Evolutionary conservation across 495 filamentous ascomycete genomes (phyloP).

Genomic region (Aspergillus coremiiformis): DNA sequence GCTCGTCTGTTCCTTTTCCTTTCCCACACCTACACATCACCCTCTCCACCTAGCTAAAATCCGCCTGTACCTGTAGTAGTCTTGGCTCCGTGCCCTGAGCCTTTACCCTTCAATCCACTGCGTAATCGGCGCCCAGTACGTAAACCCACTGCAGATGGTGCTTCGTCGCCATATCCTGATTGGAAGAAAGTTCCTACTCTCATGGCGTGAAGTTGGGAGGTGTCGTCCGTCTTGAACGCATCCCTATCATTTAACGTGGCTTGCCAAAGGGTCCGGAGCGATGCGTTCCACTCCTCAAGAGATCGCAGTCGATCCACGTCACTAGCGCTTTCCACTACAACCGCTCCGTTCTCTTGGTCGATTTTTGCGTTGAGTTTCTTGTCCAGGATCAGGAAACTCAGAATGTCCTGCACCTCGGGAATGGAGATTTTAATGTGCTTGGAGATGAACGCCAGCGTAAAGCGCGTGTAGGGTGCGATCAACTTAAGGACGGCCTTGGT

Average conservation of each 20-base stretch:
- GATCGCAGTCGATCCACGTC: constrained; percentile 70
- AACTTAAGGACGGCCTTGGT: constrained; percentile 92
- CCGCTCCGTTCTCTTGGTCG: constrained; percentile 75
- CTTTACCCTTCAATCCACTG: constrained; percentile 20
- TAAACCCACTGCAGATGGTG: constrained; percentile 13
- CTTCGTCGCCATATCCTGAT: constrained; percentile 30
- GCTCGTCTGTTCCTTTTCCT: not conserved
- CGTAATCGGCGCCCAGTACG: constrained; percentile 19
- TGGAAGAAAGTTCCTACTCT: constrained; percentile 22
- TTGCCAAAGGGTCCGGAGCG: constrained; percentile 57
- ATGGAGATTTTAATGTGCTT: constrained; percentile 76
- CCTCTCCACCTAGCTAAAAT: constrained; percentile 4
- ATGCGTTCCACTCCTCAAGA: constrained; percentile 63
- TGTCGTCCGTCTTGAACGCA: constrained; percentile 51
- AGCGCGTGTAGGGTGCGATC: constrained; percentile 90
- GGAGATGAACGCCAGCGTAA: constrained; percentile 78
- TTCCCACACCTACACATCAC: constrained; percentile 6
- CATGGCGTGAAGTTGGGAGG: constrained; percentile 21
- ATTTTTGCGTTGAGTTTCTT: constrained; percentile 80
- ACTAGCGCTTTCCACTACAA: constrained; percentile 67
- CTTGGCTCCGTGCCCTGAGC: constrained; percentile 14
- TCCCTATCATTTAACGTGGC: constrained; percentile 65
- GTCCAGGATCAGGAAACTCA: constrained; percentile 87
- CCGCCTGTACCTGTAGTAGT: not conserved
- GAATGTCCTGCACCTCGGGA: constrained; percentile 83